Evolutionary conservation across 371 early-diverging fungal species (phyloP).

Genomic region (Mortierella sp.): DNA sequence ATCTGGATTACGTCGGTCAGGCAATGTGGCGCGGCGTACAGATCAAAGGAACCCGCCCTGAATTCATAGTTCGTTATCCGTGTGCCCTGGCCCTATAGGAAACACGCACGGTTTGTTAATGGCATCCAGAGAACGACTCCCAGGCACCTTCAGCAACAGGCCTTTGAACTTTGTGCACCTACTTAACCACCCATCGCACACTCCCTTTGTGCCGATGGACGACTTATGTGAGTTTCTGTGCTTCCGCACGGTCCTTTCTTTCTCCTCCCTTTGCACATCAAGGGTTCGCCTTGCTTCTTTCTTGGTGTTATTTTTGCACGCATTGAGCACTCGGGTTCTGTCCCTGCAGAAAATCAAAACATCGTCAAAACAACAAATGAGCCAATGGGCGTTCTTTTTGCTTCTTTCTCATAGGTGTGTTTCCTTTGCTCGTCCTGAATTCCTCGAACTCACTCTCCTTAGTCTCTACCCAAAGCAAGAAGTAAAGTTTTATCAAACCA

Average conservation of each 20-base stretch:
- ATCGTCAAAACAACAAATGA: background rate
- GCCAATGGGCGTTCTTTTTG: background rate
- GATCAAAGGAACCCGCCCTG: too few species aligned
- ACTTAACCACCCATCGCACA: too few species aligned
- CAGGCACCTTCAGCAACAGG: too few species aligned
- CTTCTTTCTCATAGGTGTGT: background rate
- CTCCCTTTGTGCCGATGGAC: background rate
- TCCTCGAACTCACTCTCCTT: too few species aligned
- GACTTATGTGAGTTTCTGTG: background rate
- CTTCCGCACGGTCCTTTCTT: conserved; percentile 7
- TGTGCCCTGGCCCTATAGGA: too few species aligned
- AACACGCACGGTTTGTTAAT: too few species aligned
- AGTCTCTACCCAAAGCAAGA: background rate
- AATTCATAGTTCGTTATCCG: too few species aligned
- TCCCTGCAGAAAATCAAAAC: background rate
- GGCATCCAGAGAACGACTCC: too few species aligned
- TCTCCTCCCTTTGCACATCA: background rate
- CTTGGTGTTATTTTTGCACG: background rate
- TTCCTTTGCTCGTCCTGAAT: background rate
- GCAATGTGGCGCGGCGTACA: too few species aligned
- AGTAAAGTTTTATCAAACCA: background rate
- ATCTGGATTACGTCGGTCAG: too few species aligned
- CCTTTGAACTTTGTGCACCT: too few species aligned
- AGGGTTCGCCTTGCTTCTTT: background rate
- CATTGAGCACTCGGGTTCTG: background rate